A percentile compares a stretch with the other conserved stretches of the same genome.
Conservation (phyloP, 768 basidiomycete species). For the Naganishia vaughanmartiniae region DNA sequence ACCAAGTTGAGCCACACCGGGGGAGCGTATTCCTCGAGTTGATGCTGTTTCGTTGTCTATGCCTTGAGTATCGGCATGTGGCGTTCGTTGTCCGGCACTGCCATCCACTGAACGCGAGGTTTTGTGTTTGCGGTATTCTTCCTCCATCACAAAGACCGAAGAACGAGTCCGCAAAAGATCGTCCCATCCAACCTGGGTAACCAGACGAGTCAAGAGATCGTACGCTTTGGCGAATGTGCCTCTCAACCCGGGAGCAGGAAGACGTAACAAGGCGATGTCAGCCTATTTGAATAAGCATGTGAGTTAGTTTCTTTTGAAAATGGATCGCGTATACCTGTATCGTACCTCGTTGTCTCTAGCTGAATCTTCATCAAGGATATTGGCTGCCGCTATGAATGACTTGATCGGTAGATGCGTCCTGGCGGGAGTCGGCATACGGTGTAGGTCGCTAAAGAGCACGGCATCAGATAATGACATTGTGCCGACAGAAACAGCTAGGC, state of each 20-base stretch:
- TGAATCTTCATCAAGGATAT: slow-evolving; percentile 78
- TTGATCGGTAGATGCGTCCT: slow-evolving; percentile 83
- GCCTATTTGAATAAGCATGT: slow-evolving; percentile 55
- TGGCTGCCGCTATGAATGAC: slow-evolving; percentile 71
- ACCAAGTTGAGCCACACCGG: slow-evolving; percentile 18
- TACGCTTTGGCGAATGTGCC: slow-evolving; percentile 98
- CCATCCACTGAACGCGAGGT: slow-evolving; percentile 65
- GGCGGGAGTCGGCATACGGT: slow-evolving; percentile 74
- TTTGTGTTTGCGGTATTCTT: slow-evolving; percentile 97
- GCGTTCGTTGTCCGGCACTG: slow-evolving; percentile 38
- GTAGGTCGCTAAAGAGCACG: slow-evolving; percentile 60
- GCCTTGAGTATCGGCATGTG: slow-evolving; percentile 49
- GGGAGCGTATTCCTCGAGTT: slow-evolving; percentile 33
- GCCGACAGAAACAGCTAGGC: background rate
- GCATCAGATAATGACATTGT: background rate
- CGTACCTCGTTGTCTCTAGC: slow-evolving; percentile 66
- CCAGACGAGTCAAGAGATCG: slow-evolving; percentile 79
- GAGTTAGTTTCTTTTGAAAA: background rate
- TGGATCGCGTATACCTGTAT: slow-evolving; percentile 52
- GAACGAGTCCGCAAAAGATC: slow-evolving; percentile 93
- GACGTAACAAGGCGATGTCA: slow-evolving; percentile 86
- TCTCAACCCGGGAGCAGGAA: slow-evolving; percentile 88
- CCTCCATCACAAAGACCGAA: slow-evolving; percentile 97
- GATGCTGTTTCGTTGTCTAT: slow-evolving; percentile 37
- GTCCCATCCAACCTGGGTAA: slow-evolving; percentile 96